A percentile compares a stretch with the other conserved stretches of the same genome.
Conservation (phyloP, 306 rosid genomes). For the Glycine latifolia region DNA sequence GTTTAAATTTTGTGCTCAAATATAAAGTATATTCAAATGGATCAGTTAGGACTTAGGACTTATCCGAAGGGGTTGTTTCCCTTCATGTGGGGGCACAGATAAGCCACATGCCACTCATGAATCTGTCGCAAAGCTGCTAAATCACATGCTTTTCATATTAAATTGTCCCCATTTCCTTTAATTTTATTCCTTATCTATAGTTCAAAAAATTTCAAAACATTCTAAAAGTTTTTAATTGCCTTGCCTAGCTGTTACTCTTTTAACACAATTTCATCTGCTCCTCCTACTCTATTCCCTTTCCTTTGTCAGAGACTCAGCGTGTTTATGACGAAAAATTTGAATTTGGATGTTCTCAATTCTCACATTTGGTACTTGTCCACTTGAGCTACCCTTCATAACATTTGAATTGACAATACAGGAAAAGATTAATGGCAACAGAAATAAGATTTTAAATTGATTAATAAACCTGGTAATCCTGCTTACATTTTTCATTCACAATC, state of each 20-base stretch:
- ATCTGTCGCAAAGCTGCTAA: conserved; percentile 38
- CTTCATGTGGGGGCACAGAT: conserved; percentile 31
- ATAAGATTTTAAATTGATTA: no score
- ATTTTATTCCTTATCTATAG: neutral
- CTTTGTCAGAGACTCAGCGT: neutral
- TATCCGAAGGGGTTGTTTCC: neutral
- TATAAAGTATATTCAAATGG: neutral
- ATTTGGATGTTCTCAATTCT: conserved; percentile 3
- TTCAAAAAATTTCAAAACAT: conserved; percentile 8
- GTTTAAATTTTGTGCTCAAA: neutral
- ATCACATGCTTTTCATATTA: conserved; percentile 37
- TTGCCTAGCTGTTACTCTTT: conserved; percentile 4
- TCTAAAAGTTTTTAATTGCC: conserved; percentile 27
- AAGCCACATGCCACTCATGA: conserved; percentile 3
- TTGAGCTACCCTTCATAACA: neutral
- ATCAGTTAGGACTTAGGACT: neutral
- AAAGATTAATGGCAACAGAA: no score
- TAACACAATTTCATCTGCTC: neutral
- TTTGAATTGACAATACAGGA: conserved; percentile 6
- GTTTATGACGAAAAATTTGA: conserved; percentile 35
- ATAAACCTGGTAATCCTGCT: no score
- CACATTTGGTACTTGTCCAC: neutral
- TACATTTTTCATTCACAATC: no score
- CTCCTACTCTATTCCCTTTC: neutral
- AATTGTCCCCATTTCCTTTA: conserved; percentile 3